Conservation (phyloP, 2,329 filamentous ascomycete species). For the Nakataea oryzae region DNA sequence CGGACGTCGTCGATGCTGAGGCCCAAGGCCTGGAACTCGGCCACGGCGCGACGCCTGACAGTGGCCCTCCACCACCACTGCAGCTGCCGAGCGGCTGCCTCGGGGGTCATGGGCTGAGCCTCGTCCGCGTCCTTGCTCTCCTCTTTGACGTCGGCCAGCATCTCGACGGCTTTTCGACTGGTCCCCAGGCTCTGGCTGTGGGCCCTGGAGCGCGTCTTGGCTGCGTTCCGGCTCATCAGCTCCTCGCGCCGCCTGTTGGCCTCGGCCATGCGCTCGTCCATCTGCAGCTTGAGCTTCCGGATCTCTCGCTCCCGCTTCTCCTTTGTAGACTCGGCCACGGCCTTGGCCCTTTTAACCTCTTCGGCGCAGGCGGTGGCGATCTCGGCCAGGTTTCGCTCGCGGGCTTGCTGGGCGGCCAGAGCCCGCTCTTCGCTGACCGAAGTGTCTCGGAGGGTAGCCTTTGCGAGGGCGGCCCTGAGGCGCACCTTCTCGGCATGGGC, state of each 20-base stretch:
- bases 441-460: conserved; percentile 54
- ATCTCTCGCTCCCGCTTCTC: conserved; percentile 69
- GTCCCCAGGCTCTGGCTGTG: conserved; percentile 40
- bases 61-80: conserved; percentile 60
- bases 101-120: conserved; percentile 35
- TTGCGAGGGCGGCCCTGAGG: conserved; percentile 62
- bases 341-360: conserved; percentile 73
- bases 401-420: conserved; percentile 64
- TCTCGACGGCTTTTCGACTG: conserved; percentile 36
- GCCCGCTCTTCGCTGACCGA: conserved; percentile 66
- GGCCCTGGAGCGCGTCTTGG: conserved; percentile 29
- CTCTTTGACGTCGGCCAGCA: conserved; percentile 38
- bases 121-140: conserved; percentile 26
- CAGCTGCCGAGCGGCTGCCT: conserved; percentile 54
- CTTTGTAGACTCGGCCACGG: conserved; percentile 72
- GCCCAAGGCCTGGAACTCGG: conserved; percentile 54
- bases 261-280: conserved; percentile 71
- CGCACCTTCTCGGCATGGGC: conserved; percentile 78
- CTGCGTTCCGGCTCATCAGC: conserved; percentile 43
- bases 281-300: conserved; percentile 57
- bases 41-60: conserved; percentile 47
- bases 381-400: conserved; percentile 72
- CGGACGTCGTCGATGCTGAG: conserved; percentile 61
- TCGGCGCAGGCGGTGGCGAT: conserved; percentile 74
- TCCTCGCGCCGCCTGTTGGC: conserved; percentile 63